Conservation (phyloP, 305 asterid genomes). For the Solanum hybrid region DNA sequence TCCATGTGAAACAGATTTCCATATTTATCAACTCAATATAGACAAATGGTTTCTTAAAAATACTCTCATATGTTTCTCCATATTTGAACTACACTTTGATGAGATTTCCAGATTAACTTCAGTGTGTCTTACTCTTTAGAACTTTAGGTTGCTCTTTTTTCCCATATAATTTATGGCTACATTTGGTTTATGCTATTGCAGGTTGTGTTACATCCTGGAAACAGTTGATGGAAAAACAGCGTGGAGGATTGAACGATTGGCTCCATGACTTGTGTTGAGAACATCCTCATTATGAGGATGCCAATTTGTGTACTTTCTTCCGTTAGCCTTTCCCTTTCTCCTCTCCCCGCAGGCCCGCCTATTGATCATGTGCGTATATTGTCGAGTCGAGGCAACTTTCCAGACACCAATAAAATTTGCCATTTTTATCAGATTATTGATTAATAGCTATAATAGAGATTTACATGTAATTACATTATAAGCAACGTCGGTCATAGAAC, state of each 20-base stretch:
- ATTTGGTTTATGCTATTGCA: neutral
- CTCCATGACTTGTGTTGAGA: conserved; percentile 13
- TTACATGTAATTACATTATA: neutral
- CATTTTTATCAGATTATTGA: neutral
- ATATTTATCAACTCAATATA: neutral
- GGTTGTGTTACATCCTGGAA: conserved; percentile 7
- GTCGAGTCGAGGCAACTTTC: neutral
- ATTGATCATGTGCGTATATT: neutral
- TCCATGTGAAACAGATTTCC: neutral
- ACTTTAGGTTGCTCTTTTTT: neutral
- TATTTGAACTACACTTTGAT: neutral
- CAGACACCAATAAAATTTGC: neutral
- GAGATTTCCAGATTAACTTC: neutral
- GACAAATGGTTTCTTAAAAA: neutral
- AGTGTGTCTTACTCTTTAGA: neutral
- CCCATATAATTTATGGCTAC: neutral
- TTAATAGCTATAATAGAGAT: neutral
- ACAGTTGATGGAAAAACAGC: neutral
- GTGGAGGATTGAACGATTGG: conserved; percentile 16
- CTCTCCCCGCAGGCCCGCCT: neutral
- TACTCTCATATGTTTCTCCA: neutral
- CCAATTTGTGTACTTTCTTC: neutral
- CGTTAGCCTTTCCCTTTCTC: neutral
- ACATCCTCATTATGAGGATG: conserved; percentile 4
- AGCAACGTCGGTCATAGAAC: neutral